phyloP scores from a whole-genome alignment of 345 rosid species.

The Atalantia buxifolia region DNA sequence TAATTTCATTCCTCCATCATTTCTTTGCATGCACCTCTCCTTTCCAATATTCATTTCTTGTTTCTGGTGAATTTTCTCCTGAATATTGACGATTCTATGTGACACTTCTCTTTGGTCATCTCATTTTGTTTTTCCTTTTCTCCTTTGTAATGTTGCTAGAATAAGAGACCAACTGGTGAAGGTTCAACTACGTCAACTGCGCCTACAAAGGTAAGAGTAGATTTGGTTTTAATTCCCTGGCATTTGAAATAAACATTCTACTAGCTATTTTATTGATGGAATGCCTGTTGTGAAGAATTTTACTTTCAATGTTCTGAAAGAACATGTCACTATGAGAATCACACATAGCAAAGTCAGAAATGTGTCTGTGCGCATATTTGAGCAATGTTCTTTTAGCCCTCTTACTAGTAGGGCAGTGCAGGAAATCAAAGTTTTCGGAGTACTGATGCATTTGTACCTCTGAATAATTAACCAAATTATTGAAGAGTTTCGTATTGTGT shows the following conservation, averaged over 20 bases:
- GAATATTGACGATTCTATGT: not conserved
- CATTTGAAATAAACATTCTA: not conserved
- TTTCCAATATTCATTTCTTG: not conserved
- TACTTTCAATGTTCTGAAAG: not conserved
- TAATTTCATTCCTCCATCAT: not conserved
- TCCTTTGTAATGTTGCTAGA: conserved; percentile 25
- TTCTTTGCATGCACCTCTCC: not conserved
- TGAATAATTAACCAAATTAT: not conserved
- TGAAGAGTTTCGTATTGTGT: not conserved
- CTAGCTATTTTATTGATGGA: not conserved
- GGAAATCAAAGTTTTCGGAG: not conserved
- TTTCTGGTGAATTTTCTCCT: not conserved
- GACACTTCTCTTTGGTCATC: not conserved
- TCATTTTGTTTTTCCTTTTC: not conserved
- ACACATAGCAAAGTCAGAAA: not conserved
- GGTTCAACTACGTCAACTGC: conserved; percentile 48
- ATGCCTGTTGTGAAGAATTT: not conserved
- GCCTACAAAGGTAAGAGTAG: conserved; percentile 33
- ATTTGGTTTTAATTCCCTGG: not conserved
- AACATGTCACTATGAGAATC: not conserved
- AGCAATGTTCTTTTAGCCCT: not conserved
- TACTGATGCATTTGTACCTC: not conserved
- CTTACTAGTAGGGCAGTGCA: not conserved
- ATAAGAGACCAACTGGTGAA: conserved; percentile 48
- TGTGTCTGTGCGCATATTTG: not conserved